Base-by-base conservation (phyloP, 176 grass and related monocot species). In the Calamus simplicifolius region DNA sequence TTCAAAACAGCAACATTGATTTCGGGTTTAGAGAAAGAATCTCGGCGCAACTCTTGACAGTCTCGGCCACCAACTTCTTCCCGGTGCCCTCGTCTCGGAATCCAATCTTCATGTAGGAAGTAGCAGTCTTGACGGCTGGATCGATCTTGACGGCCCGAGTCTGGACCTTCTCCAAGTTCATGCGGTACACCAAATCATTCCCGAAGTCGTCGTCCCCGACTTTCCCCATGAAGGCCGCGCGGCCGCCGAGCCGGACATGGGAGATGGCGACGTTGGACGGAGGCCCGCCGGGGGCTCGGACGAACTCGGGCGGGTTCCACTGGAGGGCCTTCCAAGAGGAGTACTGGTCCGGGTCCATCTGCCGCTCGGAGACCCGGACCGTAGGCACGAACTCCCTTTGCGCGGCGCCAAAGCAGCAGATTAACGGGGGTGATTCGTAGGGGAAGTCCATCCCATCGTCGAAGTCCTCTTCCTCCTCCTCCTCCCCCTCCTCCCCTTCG, bases 281-380 rank as follows among this genome's bases (percentile, higher is more conserved):
- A 0, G 87, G 69, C 18, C 87, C 89, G n/a, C 92, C 87, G 0
- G 84, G 84, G 3, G 91, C 69, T 10, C 86, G 81, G 16, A 65
- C 92, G 66, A 97, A 97, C 66, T 97, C 87, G 6, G 81, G 92
- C 28, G 92, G 92, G 54, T 75, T 77, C 87, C 83, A 97, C 35
- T 97, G 92, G 70, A 88, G 62, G 69, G 85, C 75, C 69, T 57
- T 67, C 92, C 92, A 91, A 0, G 82, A 69, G 59, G 80, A 82
- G 78, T 91, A 91, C 49, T 57, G 29, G 75, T 97, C 93, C 2
- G 87, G 75, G 35, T 91, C 78, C 86, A 88, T 97, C 83, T 82
- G 87, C 51, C 67, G 60, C 55, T 97, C 84, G 29, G 87, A 91
- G 71, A 97, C 81, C 19, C 78, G 80, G 58, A 97, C 93, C 2